phyloP scores from a whole-genome alignment of 257 asterid genomes.

The Sherardia arvensis region DNA sequence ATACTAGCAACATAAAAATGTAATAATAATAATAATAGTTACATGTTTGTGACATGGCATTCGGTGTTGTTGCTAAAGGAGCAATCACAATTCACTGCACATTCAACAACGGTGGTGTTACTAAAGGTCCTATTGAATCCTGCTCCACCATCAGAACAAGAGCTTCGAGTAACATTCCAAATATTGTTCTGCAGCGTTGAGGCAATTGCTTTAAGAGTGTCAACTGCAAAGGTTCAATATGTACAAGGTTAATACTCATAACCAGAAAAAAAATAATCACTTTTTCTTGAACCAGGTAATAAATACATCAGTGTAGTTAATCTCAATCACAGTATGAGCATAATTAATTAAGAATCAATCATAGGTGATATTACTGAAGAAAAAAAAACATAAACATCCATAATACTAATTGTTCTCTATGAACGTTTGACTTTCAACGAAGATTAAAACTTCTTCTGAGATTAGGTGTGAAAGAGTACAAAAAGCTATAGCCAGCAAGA shows the following conservation, averaged over 20 bases:
- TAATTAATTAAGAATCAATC: background rate
- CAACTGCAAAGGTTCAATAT: slow-evolving; percentile 40
- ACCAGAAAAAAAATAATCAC: background rate
- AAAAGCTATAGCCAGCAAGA: background rate
- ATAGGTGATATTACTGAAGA: background rate
- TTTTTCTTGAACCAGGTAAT: background rate
- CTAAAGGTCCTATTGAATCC: slow-evolving; percentile 32
- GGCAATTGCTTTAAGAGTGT: slow-evolving; percentile 46
- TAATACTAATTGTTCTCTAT: background rate
- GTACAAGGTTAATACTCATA: background rate
- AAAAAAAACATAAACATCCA: background rate
- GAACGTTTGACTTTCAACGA: background rate
- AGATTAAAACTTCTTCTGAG: background rate
- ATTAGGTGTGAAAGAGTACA: background rate
- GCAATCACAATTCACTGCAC: slow-evolving; percentile 55
- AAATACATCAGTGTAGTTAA: background rate
- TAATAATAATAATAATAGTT: slow-evolving; percentile 15
- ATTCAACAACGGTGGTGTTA: background rate
- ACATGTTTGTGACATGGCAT: slow-evolving; percentile 82
- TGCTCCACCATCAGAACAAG: slow-evolving; percentile 30
- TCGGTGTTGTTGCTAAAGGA: slow-evolving; percentile 27
- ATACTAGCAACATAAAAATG: background rate
- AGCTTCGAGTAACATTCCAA: slow-evolving; percentile 41
- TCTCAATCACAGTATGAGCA: background rate
- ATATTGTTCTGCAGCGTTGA: slow-evolving; percentile 39